Evolutionary conservation across 2,329 filamentous ascomycete species (phyloP).

Genomic region (Ceratocystis huliohia): DNA sequence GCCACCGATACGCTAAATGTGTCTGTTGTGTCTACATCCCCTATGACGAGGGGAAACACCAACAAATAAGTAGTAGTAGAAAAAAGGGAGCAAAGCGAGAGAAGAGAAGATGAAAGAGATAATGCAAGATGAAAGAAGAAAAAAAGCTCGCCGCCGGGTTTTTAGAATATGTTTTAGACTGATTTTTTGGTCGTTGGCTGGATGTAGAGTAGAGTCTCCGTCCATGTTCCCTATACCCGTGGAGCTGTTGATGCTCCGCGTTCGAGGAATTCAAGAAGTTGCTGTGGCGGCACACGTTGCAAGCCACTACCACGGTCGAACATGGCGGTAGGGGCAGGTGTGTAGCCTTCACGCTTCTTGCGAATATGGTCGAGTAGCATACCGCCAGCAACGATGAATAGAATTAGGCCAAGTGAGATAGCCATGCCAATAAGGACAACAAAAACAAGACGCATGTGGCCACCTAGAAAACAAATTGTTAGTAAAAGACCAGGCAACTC

Average conservation of each 20-base stretch:
- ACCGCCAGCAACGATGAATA: conserved; percentile 63
- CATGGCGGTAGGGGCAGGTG: conserved; percentile 58
- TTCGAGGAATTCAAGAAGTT: conserved; percentile 44
- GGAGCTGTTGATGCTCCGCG: conserved; percentile 41
- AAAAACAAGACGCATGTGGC: conserved; percentile 57
- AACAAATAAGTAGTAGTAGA: conserved; percentile 9
- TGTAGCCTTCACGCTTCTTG: conserved; percentile 66
- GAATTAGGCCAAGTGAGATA: conserved; percentile 63
- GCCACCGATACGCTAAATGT: conserved; percentile 8
- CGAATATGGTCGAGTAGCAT: conserved; percentile 63
- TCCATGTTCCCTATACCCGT: conserved; percentile 22
- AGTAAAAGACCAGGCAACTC: conserved; percentile 18
- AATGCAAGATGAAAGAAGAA: background rate
- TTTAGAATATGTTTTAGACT: conserved; percentile 2
- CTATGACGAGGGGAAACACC: conserved; percentile 1
- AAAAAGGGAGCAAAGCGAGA: background rate
- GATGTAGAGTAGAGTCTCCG: background rate
- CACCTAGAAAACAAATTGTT: conserved; percentile 29
- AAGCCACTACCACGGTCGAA: conserved; percentile 48
- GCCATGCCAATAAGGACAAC: conserved; percentile 71
- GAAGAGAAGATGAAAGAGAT: conserved; percentile 7
- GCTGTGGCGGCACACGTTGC: conserved; percentile 46
- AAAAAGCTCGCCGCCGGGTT: conserved; percentile 1
- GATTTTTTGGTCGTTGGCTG: background rate
- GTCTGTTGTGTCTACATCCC: background rate